Conservation (phyloP, 331 rosid genomes). For the Quercus lobata region DNA sequence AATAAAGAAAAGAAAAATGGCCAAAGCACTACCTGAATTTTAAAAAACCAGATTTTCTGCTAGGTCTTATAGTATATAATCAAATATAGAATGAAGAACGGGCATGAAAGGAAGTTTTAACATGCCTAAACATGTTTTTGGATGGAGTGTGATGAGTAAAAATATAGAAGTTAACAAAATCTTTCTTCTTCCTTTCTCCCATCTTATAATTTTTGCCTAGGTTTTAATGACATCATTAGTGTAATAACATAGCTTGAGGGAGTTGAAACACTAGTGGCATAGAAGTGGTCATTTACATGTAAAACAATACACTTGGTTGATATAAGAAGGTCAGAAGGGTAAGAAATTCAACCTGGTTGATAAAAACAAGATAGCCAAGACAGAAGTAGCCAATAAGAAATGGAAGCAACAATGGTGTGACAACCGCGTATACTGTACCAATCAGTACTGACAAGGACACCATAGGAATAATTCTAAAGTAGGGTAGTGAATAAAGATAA, state of each 20-base stretch:
- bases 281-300: not conserved
- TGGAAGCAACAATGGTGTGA: constrained; percentile 80
- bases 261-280: not conserved
- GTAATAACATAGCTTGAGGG: not conserved
- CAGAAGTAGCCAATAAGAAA: constrained; percentile 84
- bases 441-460: constrained; percentile 69
- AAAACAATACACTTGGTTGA: constrained; percentile 26
- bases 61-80: not conserved
- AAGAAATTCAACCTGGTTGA: constrained; percentile 43
- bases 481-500: constrained; percentile 75
- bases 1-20: not conserved
- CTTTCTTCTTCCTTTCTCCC: not conserved
- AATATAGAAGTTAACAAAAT: not conserved
- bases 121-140: not conserved
- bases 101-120: not conserved
- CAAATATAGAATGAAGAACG: not conserved
- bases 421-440: constrained; percentile 82
- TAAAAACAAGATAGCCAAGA: constrained; percentile 74
- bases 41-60: not conserved
- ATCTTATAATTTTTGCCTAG: too few species aligned
- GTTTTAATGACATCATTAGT: not conserved
- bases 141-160: not conserved
- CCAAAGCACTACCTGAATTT: not conserved
- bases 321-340: not conserved
- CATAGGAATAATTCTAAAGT: constrained; percentile 66